phyloP scores from a whole-genome alignment of 2,329 filamentous ascomycete species.

The Thermoascus crustaceus region DNA sequence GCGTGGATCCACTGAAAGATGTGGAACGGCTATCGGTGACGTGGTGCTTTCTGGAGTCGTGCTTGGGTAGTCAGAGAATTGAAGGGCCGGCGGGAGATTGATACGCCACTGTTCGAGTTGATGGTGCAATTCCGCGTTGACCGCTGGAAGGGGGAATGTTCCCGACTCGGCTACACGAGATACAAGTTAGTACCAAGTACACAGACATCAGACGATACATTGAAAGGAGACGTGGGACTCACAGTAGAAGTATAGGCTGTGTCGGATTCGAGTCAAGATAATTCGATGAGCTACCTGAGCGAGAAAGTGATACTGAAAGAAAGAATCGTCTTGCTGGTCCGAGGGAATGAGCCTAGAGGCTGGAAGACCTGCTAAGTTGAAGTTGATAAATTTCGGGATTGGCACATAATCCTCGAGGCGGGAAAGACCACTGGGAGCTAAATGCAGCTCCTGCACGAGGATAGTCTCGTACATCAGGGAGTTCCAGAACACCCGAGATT shows the following conservation, averaged over 20 bases:
- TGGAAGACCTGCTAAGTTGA: slow-evolving; percentile 28
- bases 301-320: slow-evolving; percentile 51
- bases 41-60: slow-evolving; percentile 15
- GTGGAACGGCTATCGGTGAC: slow-evolving; percentile 15
- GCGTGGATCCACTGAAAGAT: slow-evolving; percentile 10
- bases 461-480: slow-evolving; percentile 50
- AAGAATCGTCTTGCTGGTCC: slow-evolving; percentile 43
- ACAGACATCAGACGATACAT: background rate
- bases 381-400: slow-evolving; percentile 46
- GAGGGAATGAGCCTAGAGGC: slow-evolving; percentile 20
- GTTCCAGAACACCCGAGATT: slow-evolving; percentile 49
- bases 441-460: slow-evolving; percentile 46
- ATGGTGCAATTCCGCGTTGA: slow-evolving; percentile 46
- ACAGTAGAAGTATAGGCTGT: slow-evolving; percentile 44
- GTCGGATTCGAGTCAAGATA: slow-evolving; percentile 46
- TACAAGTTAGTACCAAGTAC: slow-evolving; percentile 5
- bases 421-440: slow-evolving; percentile 44
- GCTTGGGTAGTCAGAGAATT: slow-evolving; percentile 32
- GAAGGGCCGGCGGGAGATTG: slow-evolving; percentile 42
- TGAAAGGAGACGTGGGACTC: slow-evolving; percentile 7
- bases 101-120: slow-evolving; percentile 49
- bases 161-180: slow-evolving; percentile 29
- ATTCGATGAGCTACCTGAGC: slow-evolving; percentile 50
- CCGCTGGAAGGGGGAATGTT: slow-evolving; percentile 38
- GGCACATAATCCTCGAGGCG: slow-evolving; percentile 46